Percentiles rank a stretch among this genome's conserved stretches.
Conservation (phyloP, 495 filamentous ascomycete genomes). For the Penicillium steckii region DNA sequence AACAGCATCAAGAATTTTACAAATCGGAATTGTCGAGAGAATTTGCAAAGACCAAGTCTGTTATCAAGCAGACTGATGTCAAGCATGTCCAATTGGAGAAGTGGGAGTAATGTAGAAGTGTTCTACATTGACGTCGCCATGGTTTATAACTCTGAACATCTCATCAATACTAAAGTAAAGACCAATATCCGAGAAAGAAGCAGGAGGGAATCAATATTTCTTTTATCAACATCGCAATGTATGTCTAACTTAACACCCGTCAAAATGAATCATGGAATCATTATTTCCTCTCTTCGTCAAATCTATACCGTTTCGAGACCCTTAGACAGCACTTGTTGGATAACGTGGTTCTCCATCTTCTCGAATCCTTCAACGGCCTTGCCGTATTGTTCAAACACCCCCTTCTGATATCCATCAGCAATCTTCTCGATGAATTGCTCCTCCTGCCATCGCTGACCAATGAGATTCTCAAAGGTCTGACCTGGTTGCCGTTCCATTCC, state of each 20-base stretch:
- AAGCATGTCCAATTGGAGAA: constrained; percentile 36
- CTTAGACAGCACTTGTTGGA: constrained; percentile 37
- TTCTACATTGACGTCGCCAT: no score
- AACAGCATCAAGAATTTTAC: constrained; percentile 42
- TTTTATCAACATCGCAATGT: no score
- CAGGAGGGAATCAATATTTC: no score
- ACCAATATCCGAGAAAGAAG: no score
- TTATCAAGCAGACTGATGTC: constrained; percentile 37
- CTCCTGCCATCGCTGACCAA: constrained; percentile 81
- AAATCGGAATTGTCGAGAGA: constrained; percentile 34
- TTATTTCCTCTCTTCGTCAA: no score
- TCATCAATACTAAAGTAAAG: no score
- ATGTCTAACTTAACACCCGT: neutral
- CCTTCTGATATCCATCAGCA: constrained; percentile 74
- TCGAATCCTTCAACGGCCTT: constrained; percentile 73
- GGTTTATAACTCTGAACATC: no score
- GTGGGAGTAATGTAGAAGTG: constrained; percentile 11
- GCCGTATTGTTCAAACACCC: constrained; percentile 73
- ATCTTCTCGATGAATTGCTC: constrained; percentile 78
- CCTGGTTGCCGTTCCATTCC: constrained; percentile 64
- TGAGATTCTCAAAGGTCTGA: constrained; percentile 84
- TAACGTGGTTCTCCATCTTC: constrained; percentile 68
- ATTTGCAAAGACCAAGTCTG: constrained; percentile 30
- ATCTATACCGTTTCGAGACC: neutral
- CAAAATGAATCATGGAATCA: no score